Evolutionary conservation across 306 rosid species (phyloP).

Genomic region (Rubus idaeus): DNA sequence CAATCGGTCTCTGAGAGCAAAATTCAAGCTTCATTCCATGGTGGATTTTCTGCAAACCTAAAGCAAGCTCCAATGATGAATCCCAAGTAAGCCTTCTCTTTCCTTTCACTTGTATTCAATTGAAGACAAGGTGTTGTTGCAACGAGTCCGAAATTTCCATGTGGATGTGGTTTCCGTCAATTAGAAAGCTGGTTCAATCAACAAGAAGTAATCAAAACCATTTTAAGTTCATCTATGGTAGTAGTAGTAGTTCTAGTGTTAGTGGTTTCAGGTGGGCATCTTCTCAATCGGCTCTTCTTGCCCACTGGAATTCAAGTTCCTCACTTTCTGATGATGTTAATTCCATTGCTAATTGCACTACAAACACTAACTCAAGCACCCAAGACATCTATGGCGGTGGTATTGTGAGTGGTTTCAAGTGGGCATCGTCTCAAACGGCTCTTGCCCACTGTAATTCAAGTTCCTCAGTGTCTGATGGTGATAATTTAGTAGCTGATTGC

Average conservation of each 20-base stretch:
- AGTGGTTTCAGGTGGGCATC: constrained; percentile 9
- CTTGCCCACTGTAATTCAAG: neutral
- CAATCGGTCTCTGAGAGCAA: no score
- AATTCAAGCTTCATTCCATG: neutral
- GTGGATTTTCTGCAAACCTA: neutral
- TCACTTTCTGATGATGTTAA: constrained; percentile 9
- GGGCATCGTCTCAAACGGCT: neutral
- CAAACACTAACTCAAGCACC: neutral
- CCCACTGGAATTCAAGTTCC: constrained; percentile 16
- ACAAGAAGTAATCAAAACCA: neutral
- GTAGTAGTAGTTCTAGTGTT: neutral
- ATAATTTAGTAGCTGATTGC: neutral
- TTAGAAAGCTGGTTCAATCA: neutral
- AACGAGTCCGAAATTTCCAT: neutral
- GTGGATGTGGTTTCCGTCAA: constrained; percentile 14
- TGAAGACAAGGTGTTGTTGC: constrained; percentile 4
- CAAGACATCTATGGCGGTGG: neutral
- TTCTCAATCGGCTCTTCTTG: constrained; percentile 12
- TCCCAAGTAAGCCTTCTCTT: constrained; percentile 13
- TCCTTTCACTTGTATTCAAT: neutral
- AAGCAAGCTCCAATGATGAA: neutral
- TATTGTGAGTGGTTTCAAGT: neutral
- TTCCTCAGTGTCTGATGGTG: neutral
- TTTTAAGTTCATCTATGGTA: neutral
- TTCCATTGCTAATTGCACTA: neutral